Evolutionary conservation across 192 early-diverging fungal species (phyloP).

Genomic region (Geranomyces variabilis): DNA sequence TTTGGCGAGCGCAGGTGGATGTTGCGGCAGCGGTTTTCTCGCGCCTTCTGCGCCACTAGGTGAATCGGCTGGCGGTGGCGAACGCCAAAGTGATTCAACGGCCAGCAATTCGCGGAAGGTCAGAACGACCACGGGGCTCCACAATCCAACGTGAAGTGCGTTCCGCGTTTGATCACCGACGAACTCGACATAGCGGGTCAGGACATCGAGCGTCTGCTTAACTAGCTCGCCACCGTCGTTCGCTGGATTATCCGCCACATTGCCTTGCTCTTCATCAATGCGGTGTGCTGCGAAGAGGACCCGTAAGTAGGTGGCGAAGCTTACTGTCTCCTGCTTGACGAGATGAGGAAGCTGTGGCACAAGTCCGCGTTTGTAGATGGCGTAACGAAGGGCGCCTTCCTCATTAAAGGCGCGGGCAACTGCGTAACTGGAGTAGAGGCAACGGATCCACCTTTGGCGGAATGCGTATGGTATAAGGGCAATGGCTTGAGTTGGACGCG

Average conservation of each 20-base stretch:
- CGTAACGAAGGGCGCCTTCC: slow-evolving; percentile 75
- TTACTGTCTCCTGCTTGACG: slow-evolving; percentile 84
- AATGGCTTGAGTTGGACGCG: slow-evolving; percentile 32
- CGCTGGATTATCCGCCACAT: background rate
- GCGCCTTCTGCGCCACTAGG: background rate
- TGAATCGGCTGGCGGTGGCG: background rate
- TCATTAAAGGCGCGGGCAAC: slow-evolving; percentile 84
- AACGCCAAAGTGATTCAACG: slow-evolving; percentile 53
- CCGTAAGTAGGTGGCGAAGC: slow-evolving; percentile 44
- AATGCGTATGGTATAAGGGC: slow-evolving; percentile 34
- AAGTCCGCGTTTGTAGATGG: slow-evolving; percentile 78
- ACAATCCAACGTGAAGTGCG: slow-evolving; percentile 50
- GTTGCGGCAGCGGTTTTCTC: background rate
- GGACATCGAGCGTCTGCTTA: slow-evolving; percentile 50
- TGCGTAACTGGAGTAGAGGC: slow-evolving; percentile 64
- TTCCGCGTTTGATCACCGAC: slow-evolving; percentile 47
- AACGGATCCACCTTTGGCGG: slow-evolving; percentile 40
- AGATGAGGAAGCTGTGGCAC: slow-evolving; percentile 90
- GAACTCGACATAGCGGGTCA: slow-evolving; percentile 47
- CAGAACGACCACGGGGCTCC: slow-evolving; percentile 59
- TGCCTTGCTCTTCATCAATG: background rate
- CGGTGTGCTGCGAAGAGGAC: slow-evolving; percentile 56
- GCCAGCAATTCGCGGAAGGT: slow-evolving; percentile 48
- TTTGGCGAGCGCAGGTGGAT: slow-evolving; percentile 18
- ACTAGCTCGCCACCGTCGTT: slow-evolving; percentile 28